Conservation (phyloP, 768 basidiomycete genomes). For the Cystofilobasidium macerans region DNA sequence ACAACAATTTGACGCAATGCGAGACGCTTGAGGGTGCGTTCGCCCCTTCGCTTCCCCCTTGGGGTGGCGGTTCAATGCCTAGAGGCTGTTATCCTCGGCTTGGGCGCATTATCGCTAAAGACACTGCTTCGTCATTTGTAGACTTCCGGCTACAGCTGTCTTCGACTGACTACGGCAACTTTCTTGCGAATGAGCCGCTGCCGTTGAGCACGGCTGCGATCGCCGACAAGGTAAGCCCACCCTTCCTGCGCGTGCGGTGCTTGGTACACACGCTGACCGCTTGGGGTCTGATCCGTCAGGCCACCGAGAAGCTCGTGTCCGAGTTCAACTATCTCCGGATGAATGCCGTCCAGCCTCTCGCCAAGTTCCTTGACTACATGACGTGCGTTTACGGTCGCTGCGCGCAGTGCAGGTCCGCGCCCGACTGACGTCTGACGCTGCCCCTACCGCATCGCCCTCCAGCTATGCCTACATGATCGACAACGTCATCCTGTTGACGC, state of each 20-base stretch:
- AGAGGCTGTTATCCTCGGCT: too few species aligned
- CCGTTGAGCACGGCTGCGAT: constrained; percentile 90
- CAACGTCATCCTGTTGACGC: constrained; percentile 94
- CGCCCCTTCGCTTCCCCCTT: not conserved
- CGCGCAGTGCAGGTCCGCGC: too few species aligned
- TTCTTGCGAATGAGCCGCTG: constrained; percentile 88
- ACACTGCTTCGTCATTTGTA: too few species aligned
- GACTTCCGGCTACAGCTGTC: constrained; percentile 93
- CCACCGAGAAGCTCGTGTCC: constrained; percentile 86
- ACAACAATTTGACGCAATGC: constrained; percentile 89
- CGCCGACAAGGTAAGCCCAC: constrained; percentile 54
- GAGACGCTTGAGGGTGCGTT: constrained; percentile 82
- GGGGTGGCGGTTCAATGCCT: too few species aligned
- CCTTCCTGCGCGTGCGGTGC: not conserved
- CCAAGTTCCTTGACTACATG: constrained; percentile 92
- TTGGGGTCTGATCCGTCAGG: too few species aligned
- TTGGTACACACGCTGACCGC: not conserved
- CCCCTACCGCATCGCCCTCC: constrained; percentile 5
- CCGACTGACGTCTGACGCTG: too few species aligned
- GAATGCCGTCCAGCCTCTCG: constrained; percentile 81
- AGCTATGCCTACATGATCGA: constrained; percentile 99
- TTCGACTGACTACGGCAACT: constrained; percentile 95
- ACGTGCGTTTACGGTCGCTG: constrained; percentile 52
- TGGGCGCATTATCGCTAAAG: too few species aligned
- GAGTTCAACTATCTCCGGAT: constrained; percentile 90